A percentile compares a stretch with the other conserved stretches of the same genome.
Conservation (phyloP, 2,329 filamentous ascomycete species). For the Cryoendolithus antarcticus region DNA sequence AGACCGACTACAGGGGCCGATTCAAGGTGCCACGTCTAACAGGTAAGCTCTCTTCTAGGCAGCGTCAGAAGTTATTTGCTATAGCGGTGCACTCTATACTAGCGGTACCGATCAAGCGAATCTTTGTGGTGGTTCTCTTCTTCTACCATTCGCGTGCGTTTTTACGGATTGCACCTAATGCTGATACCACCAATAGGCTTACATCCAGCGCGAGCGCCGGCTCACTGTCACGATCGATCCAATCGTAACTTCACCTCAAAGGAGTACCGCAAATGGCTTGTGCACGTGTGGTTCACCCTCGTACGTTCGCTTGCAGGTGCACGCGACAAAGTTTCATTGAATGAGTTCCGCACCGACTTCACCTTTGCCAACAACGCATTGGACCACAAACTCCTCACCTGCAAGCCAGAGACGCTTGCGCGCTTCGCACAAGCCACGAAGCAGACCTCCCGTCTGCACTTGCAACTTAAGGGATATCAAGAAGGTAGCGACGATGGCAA, state of each 20-base stretch:
- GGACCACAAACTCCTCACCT: conserved; percentile 5
- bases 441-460: not conserved
- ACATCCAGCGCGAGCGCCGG: no score
- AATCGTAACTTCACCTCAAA: not conserved
- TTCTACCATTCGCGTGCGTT: no score
- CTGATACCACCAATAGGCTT: no score
- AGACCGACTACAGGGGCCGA: conserved; percentile 10
- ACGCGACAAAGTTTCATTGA: conserved; percentile 5
- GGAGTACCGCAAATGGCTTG: conserved; percentile 9
- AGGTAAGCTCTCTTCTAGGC: not conserved
- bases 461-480: not conserved
- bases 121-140: no score
- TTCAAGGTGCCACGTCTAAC: conserved; percentile 13
- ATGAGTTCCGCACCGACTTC: conserved; percentile 1
- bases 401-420: conserved; percentile 4
- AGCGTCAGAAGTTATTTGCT: no score
- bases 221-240: no score
- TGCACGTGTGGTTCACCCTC: conserved; percentile 11
- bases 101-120: no score
- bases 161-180: no score
- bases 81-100: no score
- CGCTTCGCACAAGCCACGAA: not conserved
- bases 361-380: not conserved
- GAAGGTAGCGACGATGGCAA: not conserved
- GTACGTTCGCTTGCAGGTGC: conserved; percentile 9